Conservation (phyloP, 805 yeast species). For the Ogataea siamensis region DNA sequence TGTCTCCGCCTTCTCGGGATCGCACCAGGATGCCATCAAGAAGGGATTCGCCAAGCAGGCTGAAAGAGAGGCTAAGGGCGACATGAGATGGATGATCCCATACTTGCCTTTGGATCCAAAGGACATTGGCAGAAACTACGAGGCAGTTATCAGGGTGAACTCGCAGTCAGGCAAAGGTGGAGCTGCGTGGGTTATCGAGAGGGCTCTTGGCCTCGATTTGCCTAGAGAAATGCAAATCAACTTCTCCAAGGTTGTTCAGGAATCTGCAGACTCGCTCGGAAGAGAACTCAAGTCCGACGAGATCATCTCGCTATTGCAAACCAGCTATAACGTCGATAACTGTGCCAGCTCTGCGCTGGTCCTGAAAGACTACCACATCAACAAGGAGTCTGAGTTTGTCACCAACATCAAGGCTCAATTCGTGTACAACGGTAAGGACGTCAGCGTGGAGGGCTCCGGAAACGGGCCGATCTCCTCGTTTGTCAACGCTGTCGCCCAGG, state of each 20-base stretch:
- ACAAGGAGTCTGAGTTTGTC: conserved; percentile 37
- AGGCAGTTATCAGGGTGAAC: conserved; percentile 79
- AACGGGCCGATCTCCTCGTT: conserved; percentile 80
- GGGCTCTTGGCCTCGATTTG: conserved; percentile 68
- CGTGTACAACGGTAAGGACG: conserved; percentile 33
- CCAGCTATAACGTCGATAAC: conserved; percentile 50
- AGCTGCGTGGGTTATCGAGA: conserved; percentile 77
- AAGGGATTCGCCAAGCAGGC: conserved; percentile 46
- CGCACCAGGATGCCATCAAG: conserved; percentile 39
- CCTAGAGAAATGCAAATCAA: conserved; percentile 71
- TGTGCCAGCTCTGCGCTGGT: conserved; percentile 34
- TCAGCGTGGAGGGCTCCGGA: conserved; percentile 55
- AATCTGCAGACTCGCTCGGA: conserved; percentile 61
- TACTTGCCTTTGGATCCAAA: conserved; percentile 79
- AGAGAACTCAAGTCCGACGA: conserved; percentile 69
- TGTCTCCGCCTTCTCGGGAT: conserved; percentile 74
- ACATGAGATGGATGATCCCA: conserved; percentile 64
- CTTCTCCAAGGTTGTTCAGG: conserved; percentile 64
- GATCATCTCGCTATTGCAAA: conserved; percentile 55
- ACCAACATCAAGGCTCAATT: conserved; percentile 44
- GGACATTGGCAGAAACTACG: conserved; percentile 78
- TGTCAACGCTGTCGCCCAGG: conserved; percentile 57
- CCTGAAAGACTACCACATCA: conserved; percentile 42
- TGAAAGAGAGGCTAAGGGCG: conserved; percentile 47
- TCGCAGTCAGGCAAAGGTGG: conserved; percentile 90